Evolutionary conservation across 108 stramenopile genomes (phyloP), one percentile per base, ranked within the genome.

Genomic region (Cylindrotheca fusiformis): DNA sequence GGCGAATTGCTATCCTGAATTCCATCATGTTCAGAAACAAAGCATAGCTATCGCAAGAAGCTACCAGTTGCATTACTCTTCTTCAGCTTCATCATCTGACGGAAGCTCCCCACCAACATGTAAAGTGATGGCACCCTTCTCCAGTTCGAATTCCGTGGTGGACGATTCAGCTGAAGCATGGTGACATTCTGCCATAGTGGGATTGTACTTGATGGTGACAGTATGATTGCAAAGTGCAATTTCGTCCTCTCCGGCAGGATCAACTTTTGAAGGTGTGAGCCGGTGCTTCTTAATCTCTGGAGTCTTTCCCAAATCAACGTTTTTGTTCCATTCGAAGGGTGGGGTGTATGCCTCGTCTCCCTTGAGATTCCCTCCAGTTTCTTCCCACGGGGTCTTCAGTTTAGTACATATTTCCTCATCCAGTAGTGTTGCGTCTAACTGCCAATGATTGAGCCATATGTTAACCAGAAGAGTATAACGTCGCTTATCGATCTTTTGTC

Each of bases 401-500:
- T 86, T 58, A 8, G 71, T 50, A 18, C 75, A 75, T 52, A 90
- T 49, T 14, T 81, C 86, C 41, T 84, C 86, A 28, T 92, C 89
- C 27, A 95, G 56, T 59, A 81, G 65, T 48, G 82, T 88, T 41
- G 87, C 82, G 64, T 92, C 90, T 62, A 90, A 72, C 8, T 90
- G 88, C 60, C 80, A 82, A 63, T 94, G 91, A 61, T 96, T 90
- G 20, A 96, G 63, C 95, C 95, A 96, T 24, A 96, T 74, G 65
- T 96, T 96, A 25, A 94, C 95, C 22, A 96, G 62, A 50, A 96
- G 81, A 25, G 95, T 96, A 44, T 88, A 72, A 30, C 95, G 82
- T 53, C 79, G 55, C 17, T 23, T 48, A 28, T 73, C 57, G 4
- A 64, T 41, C 12, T 68, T 69, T 31, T 52, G 49, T 31, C 52